Evolutionary conservation across 768 basidiomycete species (phyloP).

Genomic region (Agaricus subrufescens): DNA sequence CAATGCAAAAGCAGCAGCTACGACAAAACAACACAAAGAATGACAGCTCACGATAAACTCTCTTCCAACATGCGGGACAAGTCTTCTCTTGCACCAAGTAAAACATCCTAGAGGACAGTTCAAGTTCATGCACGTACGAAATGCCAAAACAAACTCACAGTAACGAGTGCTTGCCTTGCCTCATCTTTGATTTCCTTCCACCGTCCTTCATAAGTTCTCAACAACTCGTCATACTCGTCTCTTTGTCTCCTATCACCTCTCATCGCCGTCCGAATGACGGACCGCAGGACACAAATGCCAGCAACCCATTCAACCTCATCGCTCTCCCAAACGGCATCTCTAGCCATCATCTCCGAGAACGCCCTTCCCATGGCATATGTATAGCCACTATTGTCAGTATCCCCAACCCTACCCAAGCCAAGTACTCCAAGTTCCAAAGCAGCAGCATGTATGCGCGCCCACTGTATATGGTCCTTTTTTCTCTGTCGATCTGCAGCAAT

Average conservation of each 20-base stretch:
- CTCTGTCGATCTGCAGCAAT: constrained; percentile 56
- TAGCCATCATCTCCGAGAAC: constrained; percentile 55
- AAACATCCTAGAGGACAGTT: constrained; percentile 4
- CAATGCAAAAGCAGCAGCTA: too few species aligned
- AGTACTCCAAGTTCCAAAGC: constrained; percentile 57
- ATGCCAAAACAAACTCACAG: constrained; percentile 29
- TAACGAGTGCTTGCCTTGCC: constrained; percentile 55
- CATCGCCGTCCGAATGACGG: constrained; percentile 51
- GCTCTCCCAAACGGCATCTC: constrained; percentile 63
- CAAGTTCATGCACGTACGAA: not conserved
- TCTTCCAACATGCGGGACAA: constrained; percentile 8
- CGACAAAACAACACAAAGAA: not conserved
- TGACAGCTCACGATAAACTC: not conserved
- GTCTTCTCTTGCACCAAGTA: constrained; percentile 9
- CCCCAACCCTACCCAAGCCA: constrained; percentile 33
- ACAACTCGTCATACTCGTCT: constrained; percentile 49
- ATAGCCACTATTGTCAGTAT: constrained; percentile 38
- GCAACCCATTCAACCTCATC: constrained; percentile 70
- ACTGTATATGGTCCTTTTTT: constrained; percentile 60
- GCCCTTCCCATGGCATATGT: constrained; percentile 38
- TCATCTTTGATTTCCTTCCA: constrained; percentile 74
- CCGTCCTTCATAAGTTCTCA: constrained; percentile 55
- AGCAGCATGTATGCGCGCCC: constrained; percentile 63
- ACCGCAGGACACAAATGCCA: constrained; percentile 53
- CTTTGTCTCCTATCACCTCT: constrained; percentile 42